These are phyloP conservation scores for Pythium rhizo-oryzae DNA, from an alignment of 352 stramenopile species.

Conservation along the genomic window DNA sequence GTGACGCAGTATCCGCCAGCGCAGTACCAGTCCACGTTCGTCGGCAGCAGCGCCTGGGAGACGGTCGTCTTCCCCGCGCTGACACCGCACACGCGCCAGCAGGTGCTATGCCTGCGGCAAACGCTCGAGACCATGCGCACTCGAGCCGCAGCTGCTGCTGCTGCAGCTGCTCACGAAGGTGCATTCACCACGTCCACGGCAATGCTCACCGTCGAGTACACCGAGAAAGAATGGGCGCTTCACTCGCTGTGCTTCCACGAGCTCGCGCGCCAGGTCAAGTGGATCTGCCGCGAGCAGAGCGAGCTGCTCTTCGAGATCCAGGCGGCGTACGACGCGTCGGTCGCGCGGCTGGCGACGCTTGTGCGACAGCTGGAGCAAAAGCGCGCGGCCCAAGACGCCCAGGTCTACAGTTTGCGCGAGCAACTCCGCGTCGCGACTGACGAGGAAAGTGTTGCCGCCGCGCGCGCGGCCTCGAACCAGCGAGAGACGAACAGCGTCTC, in stretches of 20 bases:
- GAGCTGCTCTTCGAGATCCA: slow-evolving; percentile 67
- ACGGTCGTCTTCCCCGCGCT: slow-evolving; percentile 77
- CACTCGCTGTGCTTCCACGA: slow-evolving; percentile 83
- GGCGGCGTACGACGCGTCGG: slow-evolving; percentile 45
- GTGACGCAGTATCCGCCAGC: slow-evolving; percentile 48
- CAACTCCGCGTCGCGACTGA: not conserved
- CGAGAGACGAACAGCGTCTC: not conserved
- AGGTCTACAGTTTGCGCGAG: not conserved
- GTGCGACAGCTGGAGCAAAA: slow-evolving; percentile 9
- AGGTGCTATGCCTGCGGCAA: slow-evolving; percentile 68
- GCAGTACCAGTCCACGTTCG: slow-evolving; percentile 67
- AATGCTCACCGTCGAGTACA: slow-evolving; percentile 42
- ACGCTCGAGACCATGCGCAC: slow-evolving; percentile 60
- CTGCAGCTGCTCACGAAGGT: too few species aligned
- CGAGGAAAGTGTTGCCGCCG: not conserved
- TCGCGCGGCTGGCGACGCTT: slow-evolving; percentile 28
- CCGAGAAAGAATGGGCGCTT: slow-evolving; percentile 55
- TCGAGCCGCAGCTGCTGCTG: not conserved
- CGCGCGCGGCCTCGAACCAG: not conserved
- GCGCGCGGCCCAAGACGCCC: not conserved
- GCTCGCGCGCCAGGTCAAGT: slow-evolving; percentile 73
- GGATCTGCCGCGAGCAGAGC: slow-evolving; percentile 78
- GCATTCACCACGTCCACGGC: not conserved
- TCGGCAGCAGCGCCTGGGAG: slow-evolving; percentile 51
- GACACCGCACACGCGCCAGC: slow-evolving; percentile 59